Percentiles rank a stretch among this genome's conserved stretches.
Evolutionary conservation across 768 basidiomycete species (phyloP).

Genomic region (Leccinum aurantiacum): DNA sequence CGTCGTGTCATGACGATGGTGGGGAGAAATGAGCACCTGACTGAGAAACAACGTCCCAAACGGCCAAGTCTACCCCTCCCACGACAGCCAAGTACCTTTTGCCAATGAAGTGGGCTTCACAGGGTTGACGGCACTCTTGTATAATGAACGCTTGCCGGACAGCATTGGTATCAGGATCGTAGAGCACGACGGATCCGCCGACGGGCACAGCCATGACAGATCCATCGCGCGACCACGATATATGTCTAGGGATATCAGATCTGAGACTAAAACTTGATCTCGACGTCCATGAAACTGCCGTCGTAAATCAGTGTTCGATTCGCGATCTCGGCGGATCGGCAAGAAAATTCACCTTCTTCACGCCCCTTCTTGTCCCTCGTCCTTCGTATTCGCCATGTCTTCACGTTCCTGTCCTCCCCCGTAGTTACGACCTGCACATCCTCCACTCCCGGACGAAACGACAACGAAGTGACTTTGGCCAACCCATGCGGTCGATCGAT

Average conservation of each 20-base stretch:
- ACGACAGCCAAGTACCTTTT: slow-evolving; percentile 57
- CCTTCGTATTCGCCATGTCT: slow-evolving; percentile 71
- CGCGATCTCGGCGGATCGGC: background rate
- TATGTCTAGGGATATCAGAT: slow-evolving; percentile 59
- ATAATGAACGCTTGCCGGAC: slow-evolving; percentile 60
- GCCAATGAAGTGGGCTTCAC: slow-evolving; percentile 66
- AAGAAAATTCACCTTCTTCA: slow-evolving; percentile 48
- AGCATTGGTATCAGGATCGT: slow-evolving; percentile 63
- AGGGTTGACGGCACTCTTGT: slow-evolving; percentile 49
- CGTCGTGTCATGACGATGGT: background rate
- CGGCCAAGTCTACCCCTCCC: slow-evolving; percentile 47
- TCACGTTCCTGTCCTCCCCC: slow-evolving; percentile 72
- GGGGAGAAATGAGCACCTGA: slow-evolving; percentile 43
- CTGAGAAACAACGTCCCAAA: slow-evolving; percentile 73
- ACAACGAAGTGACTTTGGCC: slow-evolving; percentile 56
- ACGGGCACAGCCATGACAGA: slow-evolving; percentile 80
- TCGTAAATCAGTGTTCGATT: slow-evolving; percentile 1
- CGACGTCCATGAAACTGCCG: slow-evolving; percentile 65
- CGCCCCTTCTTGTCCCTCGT: slow-evolving; percentile 45
- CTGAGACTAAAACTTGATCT: slow-evolving; percentile 73
- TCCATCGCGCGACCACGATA: slow-evolving; percentile 82
- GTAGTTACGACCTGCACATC: slow-evolving; percentile 63
- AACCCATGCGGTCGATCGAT: slow-evolving; percentile 85
- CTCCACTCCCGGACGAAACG: slow-evolving; percentile 59
- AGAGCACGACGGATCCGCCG: slow-evolving; percentile 67